Evolutionary conservation across 2,329 filamentous ascomycete genomes (phyloP), one percentile per base, ranked within the genome.

Genomic region (Pseudogymnoascus sp.): DNA sequence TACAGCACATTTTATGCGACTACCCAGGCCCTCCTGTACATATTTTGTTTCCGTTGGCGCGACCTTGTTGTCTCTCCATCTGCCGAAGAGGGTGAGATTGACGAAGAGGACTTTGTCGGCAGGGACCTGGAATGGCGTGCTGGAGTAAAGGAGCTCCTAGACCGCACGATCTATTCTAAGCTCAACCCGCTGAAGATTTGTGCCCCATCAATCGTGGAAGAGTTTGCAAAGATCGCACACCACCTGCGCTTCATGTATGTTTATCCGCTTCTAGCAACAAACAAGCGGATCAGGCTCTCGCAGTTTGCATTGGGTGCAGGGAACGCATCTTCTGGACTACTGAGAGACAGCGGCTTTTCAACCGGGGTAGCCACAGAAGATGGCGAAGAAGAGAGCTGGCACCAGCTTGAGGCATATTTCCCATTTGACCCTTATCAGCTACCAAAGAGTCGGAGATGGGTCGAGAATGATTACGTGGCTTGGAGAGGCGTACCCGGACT

Each of bases 341-440:
- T 84, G 35, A 80, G 80, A 65, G 84, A 84, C 68, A 74, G 81
- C 4, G 79, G 79, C 5, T 75, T 76, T 60, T 76, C 81, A 84
- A 56, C 83, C 86, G 68, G 84, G 79, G 62, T 38, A 38, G 59
- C 31, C n/a, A 65, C 69, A 4, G 62, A 78, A 70, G 65, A 78
- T 74, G 64, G 77, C 60, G 73, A 76, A 12, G 82, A 86, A 62
- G 91, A 96, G 68, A 86, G 87, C 66, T 88, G 86, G 70, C 87
- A 93, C 70, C 88, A 96, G 74, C 82, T 99, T 1, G 92, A 97
- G 69, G 90, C 92, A 0, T 97, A 96, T 74, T 99, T 97, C 71
- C 94, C 94, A 0, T 99, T 99, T 71, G 94, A 99, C 73, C 95
- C 95, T 2, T 99, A 97, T 74, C 89, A 93, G 70, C 79, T 99